A percentile compares a stretch with the other conserved stretches of the same genome.
Conservation (phyloP, 768 basidiomycete genomes). For the Trametes cubensis region DNA sequence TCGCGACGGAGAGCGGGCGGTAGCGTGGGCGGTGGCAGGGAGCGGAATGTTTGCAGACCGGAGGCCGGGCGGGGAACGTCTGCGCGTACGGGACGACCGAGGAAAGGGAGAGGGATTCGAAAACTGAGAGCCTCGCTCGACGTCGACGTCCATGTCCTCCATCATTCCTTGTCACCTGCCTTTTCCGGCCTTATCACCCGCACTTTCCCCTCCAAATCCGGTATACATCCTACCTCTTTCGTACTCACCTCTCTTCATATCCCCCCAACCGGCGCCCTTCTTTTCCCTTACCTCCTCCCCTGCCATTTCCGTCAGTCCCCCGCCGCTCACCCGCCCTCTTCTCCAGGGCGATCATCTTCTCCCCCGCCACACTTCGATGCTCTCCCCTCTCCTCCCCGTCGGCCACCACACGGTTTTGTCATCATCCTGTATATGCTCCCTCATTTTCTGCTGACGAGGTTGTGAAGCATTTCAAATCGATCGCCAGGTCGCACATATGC, state of each 20-base stretch:
- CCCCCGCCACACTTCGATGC: too few species aligned
- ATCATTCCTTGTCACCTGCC: conserved; percentile 24
- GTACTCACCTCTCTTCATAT: conserved; percentile 4
- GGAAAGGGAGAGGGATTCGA: not conserved
- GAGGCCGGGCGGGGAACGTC: not conserved
- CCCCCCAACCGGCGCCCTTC: conserved; percentile 2
- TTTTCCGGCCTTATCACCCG: conserved; percentile 8
- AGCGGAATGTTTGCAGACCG: conserved; percentile 15
- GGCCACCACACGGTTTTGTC: too few species aligned
- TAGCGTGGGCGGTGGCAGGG: conserved; percentile 11
- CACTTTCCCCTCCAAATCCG: not conserved
- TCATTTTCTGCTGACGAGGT: too few species aligned
- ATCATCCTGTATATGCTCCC: too few species aligned
- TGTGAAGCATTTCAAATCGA: too few species aligned
- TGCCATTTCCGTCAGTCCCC: conserved; percentile 3
- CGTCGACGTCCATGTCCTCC: conserved; percentile 9
- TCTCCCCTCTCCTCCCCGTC: too few species aligned
- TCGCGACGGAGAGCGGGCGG: conserved; percentile 1
- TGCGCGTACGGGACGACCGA: not conserved
- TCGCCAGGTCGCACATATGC: too few species aligned
- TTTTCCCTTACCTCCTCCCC: conserved; percentile 4
- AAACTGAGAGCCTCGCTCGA: conserved; percentile 16
- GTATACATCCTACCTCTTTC: conserved; percentile 1
- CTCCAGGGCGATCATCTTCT: too few species aligned
- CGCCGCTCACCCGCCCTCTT: not conserved